A percentile compares a stretch with the other conserved stretches of the same genome.
Conservation (phyloP, 768 basidiomycete species). For the Psilocybe cyanescens region DNA sequence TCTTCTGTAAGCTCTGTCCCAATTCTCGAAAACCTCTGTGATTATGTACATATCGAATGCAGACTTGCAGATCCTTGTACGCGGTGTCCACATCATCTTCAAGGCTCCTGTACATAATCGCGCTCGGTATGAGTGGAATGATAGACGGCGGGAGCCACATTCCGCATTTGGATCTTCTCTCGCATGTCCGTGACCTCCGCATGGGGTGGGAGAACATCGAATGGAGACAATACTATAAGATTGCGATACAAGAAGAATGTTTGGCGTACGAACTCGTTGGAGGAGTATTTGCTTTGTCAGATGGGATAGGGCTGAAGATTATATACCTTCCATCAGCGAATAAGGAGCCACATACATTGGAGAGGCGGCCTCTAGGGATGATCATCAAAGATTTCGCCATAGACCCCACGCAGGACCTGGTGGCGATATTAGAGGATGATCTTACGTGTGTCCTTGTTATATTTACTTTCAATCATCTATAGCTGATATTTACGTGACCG, state of each 20-base stretch:
- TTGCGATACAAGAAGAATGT: slow-evolving; percentile 21
- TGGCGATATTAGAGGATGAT: slow-evolving; percentile 42
- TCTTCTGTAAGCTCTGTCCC: slow-evolving; percentile 6
- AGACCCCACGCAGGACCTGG: slow-evolving; percentile 64
- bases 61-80: slow-evolving; percentile 28
- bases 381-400: slow-evolving; percentile 60
- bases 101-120: slow-evolving; percentile 38
- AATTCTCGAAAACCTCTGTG: background rate
- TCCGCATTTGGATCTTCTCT: slow-evolving; percentile 24
- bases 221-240: slow-evolving; percentile 16
- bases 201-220: slow-evolving; percentile 27
- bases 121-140: slow-evolving; percentile 43
- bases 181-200: slow-evolving; percentile 20
- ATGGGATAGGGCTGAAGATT: slow-evolving; percentile 19
- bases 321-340: slow-evolving; percentile 29
- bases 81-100: slow-evolving; percentile 20
- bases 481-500: no score
- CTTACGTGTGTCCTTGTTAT: background rate
- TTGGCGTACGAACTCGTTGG: slow-evolving; percentile 63
- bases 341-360: slow-evolving; percentile 14
- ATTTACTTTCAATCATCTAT: background rate
- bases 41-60: slow-evolving; percentile 25
- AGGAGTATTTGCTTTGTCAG: slow-evolving; percentile 55
- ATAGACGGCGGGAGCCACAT: slow-evolving; percentile 13
- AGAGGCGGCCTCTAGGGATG: slow-evolving; percentile 41